A percentile compares a stretch with the other conserved stretches of the same genome.
Conservation (phyloP, 2,329 filamentous ascomycete genomes). For the Colletotrichum sansevieriae region DNA sequence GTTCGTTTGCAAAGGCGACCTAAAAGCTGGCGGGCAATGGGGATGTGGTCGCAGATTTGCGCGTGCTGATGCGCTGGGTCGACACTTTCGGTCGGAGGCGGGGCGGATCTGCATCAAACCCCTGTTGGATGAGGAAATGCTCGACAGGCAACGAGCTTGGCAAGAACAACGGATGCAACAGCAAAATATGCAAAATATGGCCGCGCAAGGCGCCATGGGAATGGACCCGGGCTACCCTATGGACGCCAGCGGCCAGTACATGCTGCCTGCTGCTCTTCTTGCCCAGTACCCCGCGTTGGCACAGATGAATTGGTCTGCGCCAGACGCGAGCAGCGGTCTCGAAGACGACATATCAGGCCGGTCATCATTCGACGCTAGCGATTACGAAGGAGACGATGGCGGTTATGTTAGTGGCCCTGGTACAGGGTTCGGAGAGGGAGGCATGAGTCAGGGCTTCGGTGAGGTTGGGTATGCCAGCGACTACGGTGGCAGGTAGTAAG, state of each 20-base stretch:
- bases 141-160: constrained; percentile 82
- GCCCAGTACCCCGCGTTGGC: constrained; percentile 96
- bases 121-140: constrained; percentile 93
- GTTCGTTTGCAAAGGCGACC: constrained; percentile 93
- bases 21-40: constrained; percentile 88
- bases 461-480: constrained; percentile 68
- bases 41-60: constrained; percentile 94
- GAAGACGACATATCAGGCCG: constrained; percentile 83
- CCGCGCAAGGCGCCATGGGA: constrained; percentile 64
- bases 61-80: constrained; percentile 91
- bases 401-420: constrained; percentile 76
- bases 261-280: constrained; percentile 87
- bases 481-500: constrained; percentile 58
- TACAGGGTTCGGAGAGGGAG: constrained; percentile 69
- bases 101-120: constrained; percentile 97
- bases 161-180: constrained; percentile 79
- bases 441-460: constrained; percentile 67
- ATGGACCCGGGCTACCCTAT: constrained; percentile 73
- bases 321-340: constrained; percentile 76
- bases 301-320: constrained; percentile 82
- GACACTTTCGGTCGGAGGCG: constrained; percentile 95
- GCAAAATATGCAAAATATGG: constrained; percentile 72
- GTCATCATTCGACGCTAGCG: constrained; percentile 85
- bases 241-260: constrained; percentile 70
- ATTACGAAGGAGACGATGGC: constrained; percentile 79